Conservation (phyloP, 306 rosid genomes). For the Gastrolobium villosum region DNA sequence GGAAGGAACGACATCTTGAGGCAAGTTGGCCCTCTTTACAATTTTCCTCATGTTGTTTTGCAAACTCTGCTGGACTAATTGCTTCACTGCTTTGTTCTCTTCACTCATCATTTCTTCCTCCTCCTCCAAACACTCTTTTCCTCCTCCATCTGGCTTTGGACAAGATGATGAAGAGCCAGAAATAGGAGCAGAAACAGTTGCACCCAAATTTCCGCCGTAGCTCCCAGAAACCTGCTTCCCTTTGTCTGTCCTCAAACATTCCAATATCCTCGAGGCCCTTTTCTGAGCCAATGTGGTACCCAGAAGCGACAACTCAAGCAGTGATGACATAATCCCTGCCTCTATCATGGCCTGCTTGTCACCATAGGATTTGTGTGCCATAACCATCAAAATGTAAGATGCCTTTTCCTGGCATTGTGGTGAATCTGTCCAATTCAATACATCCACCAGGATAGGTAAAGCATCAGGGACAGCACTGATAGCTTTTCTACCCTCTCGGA, state of each 20-base stretch:
- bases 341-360: constrained; percentile 95
- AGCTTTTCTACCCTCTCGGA: constrained; percentile 83
- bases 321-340: constrained; percentile 79
- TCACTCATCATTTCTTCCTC: constrained; percentile 85
- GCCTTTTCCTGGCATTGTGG: constrained; percentile 93
- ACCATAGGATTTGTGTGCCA: constrained; percentile 87
- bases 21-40: constrained; percentile 92
- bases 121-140: constrained; percentile 59
- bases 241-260: constrained; percentile 79
- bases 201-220: constrained; percentile 64
- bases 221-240: constrained; percentile 77
- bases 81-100: constrained; percentile 95
- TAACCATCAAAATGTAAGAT: constrained; percentile 85
- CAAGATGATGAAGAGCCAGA: constrained; percentile 73
- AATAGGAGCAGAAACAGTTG: constrained; percentile 83
- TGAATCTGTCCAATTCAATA: constrained; percentile 87
- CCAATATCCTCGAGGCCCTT: constrained; percentile 93
- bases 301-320: constrained; percentile 88
- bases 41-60: constrained; percentile 95
- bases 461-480: constrained; percentile 64
- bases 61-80: constrained; percentile 88
- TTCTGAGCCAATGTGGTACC: constrained; percentile 95
- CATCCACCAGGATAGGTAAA: constrained; percentile 75
- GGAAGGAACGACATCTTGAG: constrained; percentile 87
- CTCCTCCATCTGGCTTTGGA: constrained; percentile 56